Conservation (phyloP, 345 rosid species). For the Murraya koenigii region DNA sequence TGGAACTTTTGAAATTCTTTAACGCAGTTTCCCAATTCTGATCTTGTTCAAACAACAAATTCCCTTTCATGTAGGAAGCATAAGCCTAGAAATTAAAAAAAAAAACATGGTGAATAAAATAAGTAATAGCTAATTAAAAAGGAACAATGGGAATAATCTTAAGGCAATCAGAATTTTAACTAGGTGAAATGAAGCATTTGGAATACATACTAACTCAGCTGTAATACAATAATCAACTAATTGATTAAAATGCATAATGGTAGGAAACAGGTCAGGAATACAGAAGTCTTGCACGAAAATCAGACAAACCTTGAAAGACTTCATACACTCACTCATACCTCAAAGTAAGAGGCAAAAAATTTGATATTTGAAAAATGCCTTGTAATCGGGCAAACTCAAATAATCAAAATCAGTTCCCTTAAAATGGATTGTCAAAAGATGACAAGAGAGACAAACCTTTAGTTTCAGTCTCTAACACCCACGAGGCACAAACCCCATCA, state of each 20-base stretch:
- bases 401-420: not conserved
- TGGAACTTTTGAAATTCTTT: slow-evolving; percentile 86
- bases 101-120: slow-evolving; percentile 2
- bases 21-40: slow-evolving; percentile 89
- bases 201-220: not conserved
- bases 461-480: not conserved
- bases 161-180: not conserved
- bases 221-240: not conserved
- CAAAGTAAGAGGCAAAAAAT: not conserved
- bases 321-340: not conserved
- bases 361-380: not conserved
- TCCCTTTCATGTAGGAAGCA: slow-evolving; percentile 98
- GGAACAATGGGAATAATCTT: not conserved
- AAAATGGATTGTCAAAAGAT: not conserved
- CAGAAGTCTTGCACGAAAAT: not conserved
- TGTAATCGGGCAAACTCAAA: not conserved
- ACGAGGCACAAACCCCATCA: not conserved
- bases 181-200: not conserved
- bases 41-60: slow-evolving; percentile 92
- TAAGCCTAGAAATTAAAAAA: slow-evolving; percentile 61
- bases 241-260: not conserved
- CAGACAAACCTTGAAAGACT: not conserved
- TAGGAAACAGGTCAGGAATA: not conserved
- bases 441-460: no score
- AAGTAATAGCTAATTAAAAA: not conserved